Base-by-base conservation (phyloP, 1,284 basidiomycete species). In the Earliella scabrosa region DNA sequence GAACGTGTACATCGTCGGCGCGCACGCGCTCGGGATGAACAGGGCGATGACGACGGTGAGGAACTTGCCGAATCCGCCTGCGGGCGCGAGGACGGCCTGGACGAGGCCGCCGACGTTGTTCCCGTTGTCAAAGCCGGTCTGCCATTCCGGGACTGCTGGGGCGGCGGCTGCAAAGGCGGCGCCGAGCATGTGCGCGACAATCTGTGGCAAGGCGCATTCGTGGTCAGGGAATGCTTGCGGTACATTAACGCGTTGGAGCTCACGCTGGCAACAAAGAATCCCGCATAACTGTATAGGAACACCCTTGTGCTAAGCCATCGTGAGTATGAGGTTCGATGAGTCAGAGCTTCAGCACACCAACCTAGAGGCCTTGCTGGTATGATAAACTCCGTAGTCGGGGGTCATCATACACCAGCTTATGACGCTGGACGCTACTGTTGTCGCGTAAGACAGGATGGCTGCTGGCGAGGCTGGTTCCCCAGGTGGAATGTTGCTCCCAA, bases 1-100 rank as follows among this genome's bases (percentile, higher is more conserved):
- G 65, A 90, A 90, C 2, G 86, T 86, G 68, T 93, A 93, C 81
- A 92, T 90, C 16, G 83, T 89, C 1, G 88, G 87, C 4, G 87
- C 90, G 60, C 87, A 79, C 2, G 81, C 78, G 46, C 81, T 80
- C 0, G 82, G 77, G 16, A 82, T 72, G 18, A 76, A 78, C 43
- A 90, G 71, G 0, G 85, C 75, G 34, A 89, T 69, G 14, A 89
- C 54, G 23, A 85, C 82, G 1, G 85, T 74, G 24, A 88, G 69
- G 63, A 89, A 86, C 59, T 81, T 80, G 39, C 85, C 86, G 54
- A 83, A 82, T 3, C 77, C 77, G 49, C 76, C 75, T 64, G 79
- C 75, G 1, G 76, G 76, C 0, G 73, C 70, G 18, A 82, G 68
- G 1, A 80, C 73, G 38, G 78, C 74, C 4, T 72, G 70, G 18